A percentile compares a stretch with the other conserved stretches of the same genome.
Conservation (phyloP, 495 filamentous ascomycete genomes). For the Hypoxylon intermedium region DNA sequence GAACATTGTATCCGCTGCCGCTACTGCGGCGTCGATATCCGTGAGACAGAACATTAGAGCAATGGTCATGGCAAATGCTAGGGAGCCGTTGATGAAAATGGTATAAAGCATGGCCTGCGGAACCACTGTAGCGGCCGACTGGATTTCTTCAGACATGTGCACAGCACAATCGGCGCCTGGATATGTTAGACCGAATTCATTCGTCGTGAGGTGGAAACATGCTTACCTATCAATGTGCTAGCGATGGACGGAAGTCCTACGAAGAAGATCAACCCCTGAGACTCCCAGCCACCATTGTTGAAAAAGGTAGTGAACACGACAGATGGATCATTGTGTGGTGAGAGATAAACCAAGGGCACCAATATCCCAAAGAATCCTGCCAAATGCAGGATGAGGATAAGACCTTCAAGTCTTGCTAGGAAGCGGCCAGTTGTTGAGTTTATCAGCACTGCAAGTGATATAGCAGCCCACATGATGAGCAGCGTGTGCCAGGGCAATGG, state of each 20-base stretch:
- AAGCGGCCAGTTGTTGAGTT: constrained; percentile 51
- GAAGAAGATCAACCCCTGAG: constrained; percentile 43
- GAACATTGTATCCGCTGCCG: constrained; percentile 7
- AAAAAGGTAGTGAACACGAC: constrained; percentile 47
- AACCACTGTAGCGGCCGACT: constrained; percentile 42
- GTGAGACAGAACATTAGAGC: constrained; percentile 57
- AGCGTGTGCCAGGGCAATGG: constrained; percentile 55
- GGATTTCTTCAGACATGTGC: constrained; percentile 62
- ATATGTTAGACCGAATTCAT: too few species aligned
- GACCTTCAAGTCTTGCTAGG: constrained; percentile 53
- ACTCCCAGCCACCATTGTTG: constrained; percentile 54
- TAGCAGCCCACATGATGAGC: constrained; percentile 51
- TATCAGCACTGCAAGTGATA: constrained; percentile 47
- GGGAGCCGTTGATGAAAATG: constrained; percentile 50
- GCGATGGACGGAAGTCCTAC: constrained; percentile 36
- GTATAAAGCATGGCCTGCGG: constrained; percentile 55
- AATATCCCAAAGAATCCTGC: constrained; percentile 60
- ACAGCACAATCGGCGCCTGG: constrained; percentile 41
- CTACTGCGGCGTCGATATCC: constrained; percentile 43
- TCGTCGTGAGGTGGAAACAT: too few species aligned
- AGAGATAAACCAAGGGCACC: constrained; percentile 55
- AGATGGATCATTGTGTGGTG: constrained; percentile 45
- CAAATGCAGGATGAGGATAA: constrained; percentile 57
- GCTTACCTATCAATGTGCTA: constrained; percentile 32
- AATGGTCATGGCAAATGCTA: constrained; percentile 60